Percentiles rank a stretch among this genome's conserved stretches.
These are phyloP conservation scores for Puccinia triticina DNA, from an alignment of 1,284 basidiomycete species.

Conservation along the genomic window DNA sequence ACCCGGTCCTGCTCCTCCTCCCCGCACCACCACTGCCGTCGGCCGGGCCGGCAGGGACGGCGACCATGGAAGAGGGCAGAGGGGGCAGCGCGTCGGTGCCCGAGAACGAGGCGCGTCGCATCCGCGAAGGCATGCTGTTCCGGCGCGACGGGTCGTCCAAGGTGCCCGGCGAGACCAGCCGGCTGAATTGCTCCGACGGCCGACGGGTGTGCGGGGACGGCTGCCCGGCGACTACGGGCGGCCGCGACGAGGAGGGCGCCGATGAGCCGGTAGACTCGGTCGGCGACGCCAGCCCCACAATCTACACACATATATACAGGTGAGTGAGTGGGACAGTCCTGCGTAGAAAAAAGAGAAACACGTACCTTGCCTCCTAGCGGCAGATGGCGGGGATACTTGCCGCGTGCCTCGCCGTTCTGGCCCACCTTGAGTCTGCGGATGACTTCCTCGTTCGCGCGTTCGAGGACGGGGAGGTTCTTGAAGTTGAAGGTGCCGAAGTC, in stretches of 20 bases:
- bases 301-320: neutral
- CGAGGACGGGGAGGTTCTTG: constrained; percentile 94
- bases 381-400: constrained; percentile 39
- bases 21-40: constrained; percentile 16
- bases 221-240: neutral
- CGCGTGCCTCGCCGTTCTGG: constrained; percentile 54
- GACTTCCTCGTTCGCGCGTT: constrained; percentile 98
- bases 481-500: constrained; percentile 98
- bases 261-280: constrained; percentile 45
- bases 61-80: constrained; percentile 14
- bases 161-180: neutral
- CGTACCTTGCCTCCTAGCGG: constrained; percentile 42
- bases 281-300: constrained; percentile 32
- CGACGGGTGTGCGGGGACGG: constrained; percentile 33
- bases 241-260: constrained; percentile 16
- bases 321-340: neutral
- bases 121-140: constrained; percentile 55
- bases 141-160: constrained; percentile 52
- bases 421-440: constrained; percentile 78
- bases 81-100: constrained; percentile 41
- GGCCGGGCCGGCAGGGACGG: neutral
- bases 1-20: constrained; percentile 54
- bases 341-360: neutral
- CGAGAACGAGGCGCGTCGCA: constrained; percentile 55
- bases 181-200: constrained; percentile 42